Evolutionary conservation across 768 basidiomycete species (phyloP), one percentile per base, ranked within the genome.

Genomic region (Collybia nuda): DNA sequence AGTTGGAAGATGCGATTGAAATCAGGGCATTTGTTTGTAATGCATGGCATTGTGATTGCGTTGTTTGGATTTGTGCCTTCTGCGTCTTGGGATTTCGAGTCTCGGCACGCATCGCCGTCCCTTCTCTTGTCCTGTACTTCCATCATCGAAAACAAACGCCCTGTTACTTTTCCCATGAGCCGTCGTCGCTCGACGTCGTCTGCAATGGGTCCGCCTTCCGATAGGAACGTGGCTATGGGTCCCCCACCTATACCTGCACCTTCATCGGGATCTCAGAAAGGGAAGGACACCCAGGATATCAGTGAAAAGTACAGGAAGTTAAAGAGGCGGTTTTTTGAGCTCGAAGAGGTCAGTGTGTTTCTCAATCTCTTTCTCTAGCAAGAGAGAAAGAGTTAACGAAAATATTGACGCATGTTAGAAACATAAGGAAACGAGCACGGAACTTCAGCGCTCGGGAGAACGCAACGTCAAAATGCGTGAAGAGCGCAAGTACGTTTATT

Each of bases 291-390:
- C 44, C 74, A 73, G 44, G 84, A 84, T 44, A 62, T 76, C 54
- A 58, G 60, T 41, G 85, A 86, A 69, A 88, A 86, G 66, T 85
- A 86, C 65, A 68, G 60, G 51, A 80, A 75, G 56, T 72, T 88
- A 46, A 90, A 90, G 62, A 68, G 82, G 38, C 80, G 81, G 36
- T 85, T 79, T 63, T 77, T 78, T 55, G 84, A 86, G 47, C 77
- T 88, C 37, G 84, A 88, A 58, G 82, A 88, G 79, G 88, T 88
- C 47, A 58, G 82, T 69, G 41, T 35, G 40, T 28, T 21, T 41
- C 21, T 56, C 40, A 45, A 51, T 58, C 53, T 64, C 54, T 62
- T 62, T 66, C 56, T 64, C 56, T 47, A 52, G 48, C 50, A 54
- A 50, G 57, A 60, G 58, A 64, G 59, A 60, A 62, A 58, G 55